A percentile compares a stretch with the other conserved stretches of the same genome.
Evolutionary conservation across 108 stramenopile genomes (phyloP).

Genomic region (Parietichytrium sp.): DNA sequence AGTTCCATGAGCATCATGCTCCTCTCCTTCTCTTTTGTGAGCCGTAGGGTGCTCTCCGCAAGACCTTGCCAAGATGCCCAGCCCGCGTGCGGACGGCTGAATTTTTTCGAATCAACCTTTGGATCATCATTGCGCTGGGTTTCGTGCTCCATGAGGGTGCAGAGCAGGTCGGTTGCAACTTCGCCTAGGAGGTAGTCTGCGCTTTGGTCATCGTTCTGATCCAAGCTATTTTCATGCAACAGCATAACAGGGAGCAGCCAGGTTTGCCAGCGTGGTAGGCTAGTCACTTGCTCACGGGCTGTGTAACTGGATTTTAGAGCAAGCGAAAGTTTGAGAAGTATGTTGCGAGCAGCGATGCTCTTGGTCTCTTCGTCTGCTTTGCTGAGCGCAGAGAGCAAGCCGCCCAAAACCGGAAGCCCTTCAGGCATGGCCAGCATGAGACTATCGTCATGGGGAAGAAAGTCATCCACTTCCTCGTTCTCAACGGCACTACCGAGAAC

Average conservation of each 20-base stretch:
- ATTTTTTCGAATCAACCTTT: slow-evolving; percentile 2
- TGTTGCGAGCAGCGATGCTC: slow-evolving; percentile 10
- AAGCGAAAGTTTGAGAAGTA: neutral
- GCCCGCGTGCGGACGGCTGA: neutral
- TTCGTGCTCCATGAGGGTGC: slow-evolving; percentile 36
- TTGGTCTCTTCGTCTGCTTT: slow-evolving; percentile 36
- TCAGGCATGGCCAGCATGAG: slow-evolving; percentile 2
- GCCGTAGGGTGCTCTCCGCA: neutral
- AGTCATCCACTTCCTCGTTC: slow-evolving; percentile 6
- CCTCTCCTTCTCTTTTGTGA: slow-evolving; percentile 29
- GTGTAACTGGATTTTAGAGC: neutral
- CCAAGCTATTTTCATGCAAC: slow-evolving; percentile 9
- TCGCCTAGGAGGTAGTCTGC: slow-evolving; percentile 28
- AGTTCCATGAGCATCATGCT: neutral
- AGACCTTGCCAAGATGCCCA: slow-evolving; percentile 33
- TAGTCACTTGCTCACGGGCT: slow-evolving; percentile 25
- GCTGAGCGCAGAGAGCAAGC: slow-evolving; percentile 24
- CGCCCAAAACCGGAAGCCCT: neutral
- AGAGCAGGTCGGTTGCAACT: slow-evolving; percentile 11
- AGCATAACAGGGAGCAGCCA: slow-evolving; percentile 30
- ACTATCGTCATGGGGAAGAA: slow-evolving; percentile 20
- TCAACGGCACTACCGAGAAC: slow-evolving; percentile 2
- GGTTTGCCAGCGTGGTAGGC: slow-evolving; percentile 18
- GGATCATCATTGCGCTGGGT: neutral
- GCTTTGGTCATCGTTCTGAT: slow-evolving; percentile 26